Conservation (phyloP, 345 rosid species). For the Noccaea caerulescens region DNA sequence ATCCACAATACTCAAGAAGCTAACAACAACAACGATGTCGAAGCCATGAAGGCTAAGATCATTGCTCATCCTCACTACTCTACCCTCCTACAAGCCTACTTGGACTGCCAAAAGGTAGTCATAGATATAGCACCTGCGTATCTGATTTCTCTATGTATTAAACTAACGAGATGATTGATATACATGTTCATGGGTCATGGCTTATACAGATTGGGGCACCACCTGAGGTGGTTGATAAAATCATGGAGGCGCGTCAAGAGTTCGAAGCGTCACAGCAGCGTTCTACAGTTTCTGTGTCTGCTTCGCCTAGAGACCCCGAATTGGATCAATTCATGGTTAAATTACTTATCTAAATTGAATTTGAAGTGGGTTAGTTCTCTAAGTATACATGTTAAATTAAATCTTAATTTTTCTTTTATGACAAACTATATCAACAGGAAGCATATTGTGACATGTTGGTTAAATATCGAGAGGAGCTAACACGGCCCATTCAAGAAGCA, state of each 20-base stretch:
- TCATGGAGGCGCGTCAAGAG: slow-evolving; percentile 73
- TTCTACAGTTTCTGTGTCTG: slow-evolving; percentile 54
- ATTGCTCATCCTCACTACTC: slow-evolving; percentile 92
- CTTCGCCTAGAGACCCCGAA: slow-evolving; percentile 74
- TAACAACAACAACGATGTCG: slow-evolving; percentile 50
- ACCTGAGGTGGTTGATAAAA: slow-evolving; percentile 75
- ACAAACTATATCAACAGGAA: slow-evolving; percentile 56
- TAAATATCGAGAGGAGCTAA: slow-evolving; percentile 90
- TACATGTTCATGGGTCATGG: slow-evolving; percentile 29
- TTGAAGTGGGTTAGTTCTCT: slow-evolving; percentile 1
- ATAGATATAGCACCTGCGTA: not conserved
- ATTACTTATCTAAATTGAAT: not conserved
- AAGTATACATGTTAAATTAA: not conserved
- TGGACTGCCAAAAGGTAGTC: slow-evolving; percentile 93
- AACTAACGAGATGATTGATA: not conserved
- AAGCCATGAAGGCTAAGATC: slow-evolving; percentile 92
- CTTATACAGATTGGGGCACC: slow-evolving; percentile 85
- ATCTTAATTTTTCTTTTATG: not conserved
- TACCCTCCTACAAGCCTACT: slow-evolving; percentile 84
- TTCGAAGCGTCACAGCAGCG: slow-evolving; percentile 69
- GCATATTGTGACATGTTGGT: slow-evolving; percentile 95
- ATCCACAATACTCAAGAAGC: slow-evolving; percentile 55
- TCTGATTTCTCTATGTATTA: not conserved
- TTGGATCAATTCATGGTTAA: slow-evolving; percentile 97
- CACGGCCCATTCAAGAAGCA: slow-evolving; percentile 94